These are phyloP conservation scores for Erysimum cheiranthoides DNA, from an alignment of 345 rosid species.

Conservation along the genomic window DNA sequence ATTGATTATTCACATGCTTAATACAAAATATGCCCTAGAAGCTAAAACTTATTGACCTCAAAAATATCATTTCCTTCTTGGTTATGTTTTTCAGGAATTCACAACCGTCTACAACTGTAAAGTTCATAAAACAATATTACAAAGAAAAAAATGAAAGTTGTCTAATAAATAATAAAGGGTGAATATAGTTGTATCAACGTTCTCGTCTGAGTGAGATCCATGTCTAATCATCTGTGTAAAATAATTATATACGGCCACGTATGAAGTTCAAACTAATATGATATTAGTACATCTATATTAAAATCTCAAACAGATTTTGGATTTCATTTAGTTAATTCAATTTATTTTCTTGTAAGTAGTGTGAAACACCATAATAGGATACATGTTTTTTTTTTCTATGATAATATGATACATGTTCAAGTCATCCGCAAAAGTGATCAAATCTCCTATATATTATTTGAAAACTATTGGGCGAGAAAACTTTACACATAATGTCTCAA, in stretches of 20 bases:
- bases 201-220: constrained; percentile 41
- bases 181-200: constrained; percentile 25
- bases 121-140: neutral
- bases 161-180: constrained; percentile 14
- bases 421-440: too few species aligned
- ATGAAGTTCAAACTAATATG: neutral
- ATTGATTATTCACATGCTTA: too few species aligned
- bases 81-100: neutral
- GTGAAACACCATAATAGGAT: neutral
- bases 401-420: too few species aligned
- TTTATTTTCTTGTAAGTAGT: neutral
- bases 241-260: neutral
- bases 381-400: too few species aligned
- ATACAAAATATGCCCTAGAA: too few species aligned
- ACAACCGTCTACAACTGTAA: neutral
- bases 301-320: neutral
- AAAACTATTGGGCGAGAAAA: too few species aligned
- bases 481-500: too few species aligned
- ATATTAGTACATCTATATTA: neutral
- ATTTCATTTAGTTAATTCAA: neutral
- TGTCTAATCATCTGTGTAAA: constrained; percentile 2
- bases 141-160: neutral
- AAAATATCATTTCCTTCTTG: too few species aligned
- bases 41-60: too few species aligned
- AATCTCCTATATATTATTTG: too few species aligned